Percentiles rank a stretch among this genome's conserved stretches.
These are phyloP conservation scores for Trichomonas vaginalis DNA, from an alignment of 208 protist species.

Conservation along the genomic window DNA sequence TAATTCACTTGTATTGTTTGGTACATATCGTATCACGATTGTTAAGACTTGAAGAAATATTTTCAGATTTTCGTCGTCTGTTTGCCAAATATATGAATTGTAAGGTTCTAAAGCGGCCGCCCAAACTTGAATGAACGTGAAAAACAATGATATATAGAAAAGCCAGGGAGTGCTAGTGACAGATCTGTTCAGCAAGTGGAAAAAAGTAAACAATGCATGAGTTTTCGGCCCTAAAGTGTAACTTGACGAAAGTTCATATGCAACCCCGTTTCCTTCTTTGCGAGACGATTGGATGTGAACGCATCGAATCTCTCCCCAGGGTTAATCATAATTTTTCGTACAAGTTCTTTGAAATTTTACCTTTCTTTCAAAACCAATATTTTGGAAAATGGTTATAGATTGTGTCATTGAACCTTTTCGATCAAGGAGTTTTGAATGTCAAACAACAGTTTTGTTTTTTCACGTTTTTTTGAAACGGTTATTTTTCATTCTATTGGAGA, in stretches of 20 bases:
- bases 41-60: neutral
- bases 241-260: neutral
- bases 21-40: neutral
- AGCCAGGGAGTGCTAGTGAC: neutral
- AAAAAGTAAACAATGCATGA: neutral
- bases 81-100: neutral
- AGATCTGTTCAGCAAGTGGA: neutral
- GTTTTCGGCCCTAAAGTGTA: neutral
- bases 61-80: neutral
- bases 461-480: no score
- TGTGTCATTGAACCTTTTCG: no score
- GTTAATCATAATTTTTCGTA: no score
- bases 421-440: no score
- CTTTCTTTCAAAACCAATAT: no score
- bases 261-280: neutral
- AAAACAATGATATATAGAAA: neutral
- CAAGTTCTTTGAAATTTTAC: no score
- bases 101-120: neutral
- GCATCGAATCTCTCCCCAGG: neutral
- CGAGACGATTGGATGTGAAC: neutral
- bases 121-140: neutral
- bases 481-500: no score
- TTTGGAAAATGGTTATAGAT: no score
- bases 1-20: neutral
- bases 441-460: no score